These are phyloP conservation scores for Plicaturopsis crispa DNA, from an alignment of 768 basidiomycete genomes.

Conservation along the genomic window DNA sequence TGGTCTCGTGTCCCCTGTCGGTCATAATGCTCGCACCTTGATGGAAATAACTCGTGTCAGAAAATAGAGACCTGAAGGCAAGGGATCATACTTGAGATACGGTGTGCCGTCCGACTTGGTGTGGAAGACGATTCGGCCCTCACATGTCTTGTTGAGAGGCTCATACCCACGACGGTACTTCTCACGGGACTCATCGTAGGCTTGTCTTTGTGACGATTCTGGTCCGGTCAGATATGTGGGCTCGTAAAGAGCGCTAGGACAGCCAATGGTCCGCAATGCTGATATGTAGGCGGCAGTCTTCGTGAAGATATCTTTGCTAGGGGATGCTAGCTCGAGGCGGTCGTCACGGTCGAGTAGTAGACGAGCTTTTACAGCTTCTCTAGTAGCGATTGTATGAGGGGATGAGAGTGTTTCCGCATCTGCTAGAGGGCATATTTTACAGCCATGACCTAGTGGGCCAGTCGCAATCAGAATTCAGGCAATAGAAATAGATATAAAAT, in stretches of 20 bases:
- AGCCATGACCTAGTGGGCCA: slow-evolving; percentile 13
- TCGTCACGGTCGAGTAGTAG: not conserved
- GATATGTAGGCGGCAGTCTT: slow-evolving; percentile 1
- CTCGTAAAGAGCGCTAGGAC: not conserved
- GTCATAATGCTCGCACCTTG: slow-evolving; percentile 5
- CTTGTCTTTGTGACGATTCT: not conserved
- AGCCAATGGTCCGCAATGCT: not conserved
- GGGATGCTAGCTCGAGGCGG: slow-evolving; percentile 2
- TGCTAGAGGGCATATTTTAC: slow-evolving; percentile 10
- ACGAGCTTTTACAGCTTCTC: slow-evolving; percentile 4
- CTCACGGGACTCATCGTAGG: not conserved
- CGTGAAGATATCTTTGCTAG: slow-evolving; percentile 1
- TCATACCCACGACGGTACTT: too few relatives aligned
- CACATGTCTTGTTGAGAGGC: not conserved
- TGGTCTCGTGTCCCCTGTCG: slow-evolving; percentile 2
- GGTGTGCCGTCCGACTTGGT: not conserved
- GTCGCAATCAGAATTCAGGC: too few relatives aligned
- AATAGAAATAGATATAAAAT: too few relatives aligned
- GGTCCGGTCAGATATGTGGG: not conserved
- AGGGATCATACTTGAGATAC: slow-evolving; percentile 3
- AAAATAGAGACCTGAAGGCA: too few relatives aligned
- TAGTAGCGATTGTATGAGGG: slow-evolving; percentile 7
- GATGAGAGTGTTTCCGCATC: slow-evolving; percentile 4
- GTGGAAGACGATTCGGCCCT: slow-evolving; percentile 3
- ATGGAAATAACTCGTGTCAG: not conserved